A percentile compares a stretch with the other conserved stretches of the same genome.
Conservation (phyloP, 23 red algal species). For the Gracilariopsis chorda region DNA sequence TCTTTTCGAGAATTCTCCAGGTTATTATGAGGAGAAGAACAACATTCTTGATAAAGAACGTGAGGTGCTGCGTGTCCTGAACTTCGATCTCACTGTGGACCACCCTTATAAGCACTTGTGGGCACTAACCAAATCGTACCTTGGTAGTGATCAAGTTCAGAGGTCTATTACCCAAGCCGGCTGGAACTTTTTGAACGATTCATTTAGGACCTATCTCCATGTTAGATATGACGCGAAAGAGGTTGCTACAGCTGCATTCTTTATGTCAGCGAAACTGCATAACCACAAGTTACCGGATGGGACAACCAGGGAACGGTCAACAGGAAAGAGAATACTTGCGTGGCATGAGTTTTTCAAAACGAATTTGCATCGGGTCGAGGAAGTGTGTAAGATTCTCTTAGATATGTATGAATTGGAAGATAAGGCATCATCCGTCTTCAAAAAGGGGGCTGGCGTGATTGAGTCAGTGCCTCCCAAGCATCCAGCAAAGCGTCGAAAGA, state of each 20-base stretch:
- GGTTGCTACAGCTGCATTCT: conserved; percentile 77
- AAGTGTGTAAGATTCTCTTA: conserved; percentile 67
- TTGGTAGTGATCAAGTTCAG: conserved; percentile 42
- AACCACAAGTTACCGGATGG: conserved; percentile 62
- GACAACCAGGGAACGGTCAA: conserved; percentile 30
- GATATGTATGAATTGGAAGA: conserved; percentile 69
- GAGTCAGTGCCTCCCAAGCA: conserved; percentile 22
- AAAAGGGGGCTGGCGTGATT: conserved; percentile 22
- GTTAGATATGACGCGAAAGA: conserved; percentile 73
- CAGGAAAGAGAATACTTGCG: conserved; percentile 51
- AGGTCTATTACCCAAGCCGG: conserved; percentile 75
- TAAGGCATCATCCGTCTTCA: not conserved
- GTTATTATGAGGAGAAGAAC: conserved; percentile 82
- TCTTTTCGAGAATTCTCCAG: conserved; percentile 54
- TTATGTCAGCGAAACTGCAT: conserved; percentile 70
- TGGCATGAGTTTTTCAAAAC: conserved; percentile 82
- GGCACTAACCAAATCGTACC: conserved; percentile 63
- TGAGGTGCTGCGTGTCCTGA: conserved; percentile 79
- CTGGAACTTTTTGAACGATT: conserved; percentile 90
- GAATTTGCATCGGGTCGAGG: conserved; percentile 55
- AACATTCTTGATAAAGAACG: conserved; percentile 72
- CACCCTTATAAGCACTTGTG: conserved; percentile 82
- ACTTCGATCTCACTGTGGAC: conserved; percentile 88
- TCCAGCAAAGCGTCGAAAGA: conserved; percentile 47
- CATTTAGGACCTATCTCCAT: conserved; percentile 77